These are phyloP conservation scores for Boletus insuetus DNA, from an alignment of 768 basidiomycete species.

Conservation along the genomic window DNA sequence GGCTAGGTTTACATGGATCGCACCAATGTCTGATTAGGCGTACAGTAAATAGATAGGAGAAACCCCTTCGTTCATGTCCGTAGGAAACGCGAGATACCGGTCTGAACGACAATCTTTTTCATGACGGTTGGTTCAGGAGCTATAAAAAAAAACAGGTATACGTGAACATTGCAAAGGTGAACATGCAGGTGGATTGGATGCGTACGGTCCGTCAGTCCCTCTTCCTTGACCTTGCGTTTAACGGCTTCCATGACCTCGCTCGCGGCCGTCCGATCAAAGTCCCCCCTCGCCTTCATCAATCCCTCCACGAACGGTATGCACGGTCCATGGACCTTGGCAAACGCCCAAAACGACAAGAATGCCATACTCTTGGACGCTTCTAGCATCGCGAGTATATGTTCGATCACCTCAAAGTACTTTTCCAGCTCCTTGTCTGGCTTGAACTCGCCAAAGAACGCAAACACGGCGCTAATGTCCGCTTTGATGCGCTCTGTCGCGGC, in stretches of 20 bases:
- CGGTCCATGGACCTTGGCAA: slow-evolving; percentile 92
- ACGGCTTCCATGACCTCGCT: slow-evolving; percentile 93
- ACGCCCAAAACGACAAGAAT: slow-evolving; percentile 91
- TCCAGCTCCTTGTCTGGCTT: slow-evolving; percentile 82
- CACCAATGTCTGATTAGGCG: not conserved
- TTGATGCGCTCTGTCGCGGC: slow-evolving; percentile 80
- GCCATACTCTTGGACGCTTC: slow-evolving; percentile 86
- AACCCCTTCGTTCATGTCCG: slow-evolving; percentile 34
- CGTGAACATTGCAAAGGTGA: not conserved
- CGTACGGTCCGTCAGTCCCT: slow-evolving; percentile 79
- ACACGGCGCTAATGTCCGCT: slow-evolving; percentile 74
- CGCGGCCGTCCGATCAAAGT: slow-evolving; percentile 84
- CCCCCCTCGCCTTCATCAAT: slow-evolving; percentile 84
- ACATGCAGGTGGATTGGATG: slow-evolving; percentile 12
- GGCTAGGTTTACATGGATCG: too few relatives aligned
- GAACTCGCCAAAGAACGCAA: slow-evolving; percentile 76
- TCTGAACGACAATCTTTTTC: slow-evolving; percentile 83
- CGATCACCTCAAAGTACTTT: slow-evolving; percentile 79
- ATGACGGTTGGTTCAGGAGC: slow-evolving; percentile 85
- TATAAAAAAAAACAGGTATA: slow-evolving; percentile 26
- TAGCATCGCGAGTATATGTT: slow-evolving; percentile 76
- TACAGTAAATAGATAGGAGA: not conserved
- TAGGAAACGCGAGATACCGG: slow-evolving; percentile 73
- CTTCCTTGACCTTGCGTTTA: slow-evolving; percentile 90
- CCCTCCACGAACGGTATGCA: slow-evolving; percentile 90